Base-by-base conservation (phyloP, 2,329 filamentous ascomycete genomes). In the Xylaria sp. region DNA sequence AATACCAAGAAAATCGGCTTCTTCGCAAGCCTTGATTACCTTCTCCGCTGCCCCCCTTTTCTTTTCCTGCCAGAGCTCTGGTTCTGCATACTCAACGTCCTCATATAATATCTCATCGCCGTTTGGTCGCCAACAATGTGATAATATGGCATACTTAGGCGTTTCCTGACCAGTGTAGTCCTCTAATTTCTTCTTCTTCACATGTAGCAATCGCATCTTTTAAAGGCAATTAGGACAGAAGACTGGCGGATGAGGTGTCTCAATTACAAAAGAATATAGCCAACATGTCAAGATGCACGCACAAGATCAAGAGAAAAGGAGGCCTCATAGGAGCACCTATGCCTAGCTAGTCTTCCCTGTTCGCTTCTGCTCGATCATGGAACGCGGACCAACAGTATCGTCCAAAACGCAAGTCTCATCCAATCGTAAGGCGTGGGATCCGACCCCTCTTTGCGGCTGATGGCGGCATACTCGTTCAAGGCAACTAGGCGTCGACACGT, bases 131-230 rank as follows among this genome's bases (percentile, higher is more conserved):
- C 54, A 62, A 19, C 46, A 33, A 31, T 63, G 61, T 6, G 61
- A 63, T 9, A 63, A 38, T 38, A 60, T 63, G 17, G 33, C 51
- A 43, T 63, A 60, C 23, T 35, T 12, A 2, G 61, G 61, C 12
- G 15, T 23, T 2, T 45, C 3, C 12, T 12, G 17, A 3, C 17
- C 6, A 9, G 14, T 17, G 33, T 46, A 59, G 3, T 59, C 49
- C 8, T 25, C 23, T 21, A 53, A 42, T 31, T 47, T 53, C 21
- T 47, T n/a, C 4, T 19, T 47, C 2, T 40, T 28, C 1, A 60
- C 57, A 15, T 60, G 28, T n/a, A 60, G 12, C 23, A 60, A 25
- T 40, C 57, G 28, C 57, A 59, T 59, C 15, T 52, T 53, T 6
- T 28, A 6, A 7, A 50, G 14, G 7, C 4, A n/a, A n/a, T n/a